Percentiles rank a stretch among this genome's conserved stretches.
Evolutionary conservation across 2,329 filamentous ascomycete genomes (phyloP).

Genomic region (Aspergillus chevalieri): DNA sequence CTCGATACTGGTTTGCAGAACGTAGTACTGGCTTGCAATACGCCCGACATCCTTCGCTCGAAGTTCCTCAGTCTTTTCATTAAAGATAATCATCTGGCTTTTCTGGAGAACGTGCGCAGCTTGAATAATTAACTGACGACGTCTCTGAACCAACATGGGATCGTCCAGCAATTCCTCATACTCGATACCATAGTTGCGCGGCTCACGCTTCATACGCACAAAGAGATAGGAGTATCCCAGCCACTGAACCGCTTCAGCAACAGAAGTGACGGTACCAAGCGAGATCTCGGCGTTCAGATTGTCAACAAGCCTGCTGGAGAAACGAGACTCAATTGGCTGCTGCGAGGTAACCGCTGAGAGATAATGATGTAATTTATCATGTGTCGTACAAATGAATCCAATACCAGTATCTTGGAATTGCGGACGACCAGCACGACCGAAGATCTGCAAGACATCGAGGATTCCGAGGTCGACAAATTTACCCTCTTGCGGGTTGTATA

Average conservation of each 20-base stretch:
- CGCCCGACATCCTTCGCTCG: slow-evolving; percentile 91
- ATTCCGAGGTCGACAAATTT: slow-evolving; percentile 96
- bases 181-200: slow-evolving; percentile 88
- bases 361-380: slow-evolving; percentile 90
- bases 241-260: slow-evolving; percentile 91
- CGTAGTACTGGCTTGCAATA: slow-evolving; percentile 96
- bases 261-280: slow-evolving; percentile 88
- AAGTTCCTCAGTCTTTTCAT: slow-evolving; percentile 87
- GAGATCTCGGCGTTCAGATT: slow-evolving; percentile 95
- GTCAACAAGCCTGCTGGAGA: slow-evolving; percentile 88
- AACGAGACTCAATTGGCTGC: slow-evolving; percentile 93
- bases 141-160: slow-evolving; percentile 75
- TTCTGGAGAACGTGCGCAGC: slow-evolving; percentile 81
- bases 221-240: slow-evolving; percentile 97
- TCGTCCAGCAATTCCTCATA: slow-evolving; percentile 88
- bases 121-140: slow-evolving; percentile 79
- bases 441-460: slow-evolving; percentile 93
- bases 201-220: slow-evolving; percentile 90
- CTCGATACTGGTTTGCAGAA: slow-evolving; percentile 85
- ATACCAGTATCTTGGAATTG: slow-evolving; percentile 98
- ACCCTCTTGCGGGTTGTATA: slow-evolving; percentile 93
- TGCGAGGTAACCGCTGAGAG: slow-evolving; percentile 89
- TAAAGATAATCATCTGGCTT: slow-evolving; percentile 99
- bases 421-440: slow-evolving; percentile 93
- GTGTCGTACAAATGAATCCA: slow-evolving; percentile 94